These are phyloP conservation scores for Cryptococcus sp. DNA, from an alignment of 1,284 basidiomycete species.

Conservation along the genomic window DNA sequence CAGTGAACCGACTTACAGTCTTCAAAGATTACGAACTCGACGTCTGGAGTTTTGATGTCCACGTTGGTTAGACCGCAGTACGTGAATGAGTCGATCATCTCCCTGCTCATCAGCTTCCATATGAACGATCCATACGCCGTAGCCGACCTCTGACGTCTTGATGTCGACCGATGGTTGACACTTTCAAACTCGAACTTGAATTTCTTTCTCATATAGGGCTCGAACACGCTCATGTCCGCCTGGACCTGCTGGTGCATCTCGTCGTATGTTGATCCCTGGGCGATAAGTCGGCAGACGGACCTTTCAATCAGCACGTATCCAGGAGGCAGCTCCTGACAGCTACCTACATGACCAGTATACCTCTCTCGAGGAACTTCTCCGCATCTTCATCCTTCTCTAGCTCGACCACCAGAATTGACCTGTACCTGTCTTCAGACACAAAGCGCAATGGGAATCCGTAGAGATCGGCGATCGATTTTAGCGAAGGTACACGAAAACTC, in stretches of 20 bases:
- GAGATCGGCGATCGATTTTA: slow-evolving; percentile 49
- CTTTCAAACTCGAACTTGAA: slow-evolving; percentile 78
- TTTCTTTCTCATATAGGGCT: slow-evolving; percentile 61
- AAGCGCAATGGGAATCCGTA: slow-evolving; percentile 39
- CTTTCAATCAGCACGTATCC: slow-evolving; percentile 49
- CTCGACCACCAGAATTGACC: slow-evolving; percentile 65
- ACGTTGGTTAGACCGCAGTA: slow-evolving; percentile 81
- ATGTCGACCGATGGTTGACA: slow-evolving; percentile 69
- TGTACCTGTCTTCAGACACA: slow-evolving; percentile 28
- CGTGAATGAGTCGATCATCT: slow-evolving; percentile 72
- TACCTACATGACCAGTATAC: slow-evolving; percentile 74
- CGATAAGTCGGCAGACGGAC: slow-evolving; percentile 71
- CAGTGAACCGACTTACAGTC: slow-evolving; percentile 62
- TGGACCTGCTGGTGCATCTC: slow-evolving; percentile 63
- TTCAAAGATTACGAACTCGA: slow-evolving; percentile 77
- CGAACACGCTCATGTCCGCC: slow-evolving; percentile 56
- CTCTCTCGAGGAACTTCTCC: slow-evolving; percentile 65
- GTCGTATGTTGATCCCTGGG: slow-evolving; percentile 62
- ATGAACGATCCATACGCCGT: no score
- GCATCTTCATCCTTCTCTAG: slow-evolving; percentile 71
- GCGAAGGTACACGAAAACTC: slow-evolving; percentile 75
- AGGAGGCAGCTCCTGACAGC: neutral
- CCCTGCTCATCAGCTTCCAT: slow-evolving; percentile 24
- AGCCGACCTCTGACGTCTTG: slow-evolving; percentile 55
- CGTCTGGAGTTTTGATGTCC: slow-evolving; percentile 74